phyloP scores from a whole-genome alignment of 345 rosid species.

The Citrus maxima region DNA sequence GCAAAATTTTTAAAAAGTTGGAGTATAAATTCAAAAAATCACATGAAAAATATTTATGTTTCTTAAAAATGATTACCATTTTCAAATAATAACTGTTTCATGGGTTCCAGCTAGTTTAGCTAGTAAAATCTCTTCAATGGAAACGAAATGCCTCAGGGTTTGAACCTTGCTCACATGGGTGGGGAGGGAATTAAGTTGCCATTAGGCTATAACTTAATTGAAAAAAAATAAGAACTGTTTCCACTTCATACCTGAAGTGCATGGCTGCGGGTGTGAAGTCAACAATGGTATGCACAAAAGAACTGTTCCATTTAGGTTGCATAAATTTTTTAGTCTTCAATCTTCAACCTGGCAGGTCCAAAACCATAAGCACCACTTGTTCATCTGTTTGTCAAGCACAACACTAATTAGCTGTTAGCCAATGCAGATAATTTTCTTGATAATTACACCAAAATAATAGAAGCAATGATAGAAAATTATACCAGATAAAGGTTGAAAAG shows the following conservation, averaged over 20 bases:
- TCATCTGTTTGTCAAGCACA: neutral
- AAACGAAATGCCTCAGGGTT: too few relatives aligned
- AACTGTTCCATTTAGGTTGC: neutral
- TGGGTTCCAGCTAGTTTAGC: too few relatives aligned
- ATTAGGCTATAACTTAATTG: too few relatives aligned
- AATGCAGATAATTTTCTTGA: neutral
- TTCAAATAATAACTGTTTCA: too few relatives aligned
- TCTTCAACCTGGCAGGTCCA: neutral
- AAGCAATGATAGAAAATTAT: neutral
- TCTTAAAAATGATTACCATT: too few relatives aligned
- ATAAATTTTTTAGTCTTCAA: neutral
- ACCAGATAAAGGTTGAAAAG: neutral
- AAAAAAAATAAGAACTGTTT: neutral
- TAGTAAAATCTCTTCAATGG: too few relatives aligned
- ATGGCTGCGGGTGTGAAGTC: neutral
- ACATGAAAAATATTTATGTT: too few relatives aligned
- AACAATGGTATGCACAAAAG: neutral
- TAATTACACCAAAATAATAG: neutral
- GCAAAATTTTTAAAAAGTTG: too few relatives aligned
- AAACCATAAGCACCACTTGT: neutral
- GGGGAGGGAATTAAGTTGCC: too few relatives aligned
- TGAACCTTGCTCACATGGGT: too few relatives aligned
- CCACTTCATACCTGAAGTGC: neutral
- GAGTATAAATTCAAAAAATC: too few relatives aligned
- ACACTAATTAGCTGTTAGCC: neutral